phyloP scores from a whole-genome alignment of 148 eudicot genomes.

The Silene conica region DNA sequence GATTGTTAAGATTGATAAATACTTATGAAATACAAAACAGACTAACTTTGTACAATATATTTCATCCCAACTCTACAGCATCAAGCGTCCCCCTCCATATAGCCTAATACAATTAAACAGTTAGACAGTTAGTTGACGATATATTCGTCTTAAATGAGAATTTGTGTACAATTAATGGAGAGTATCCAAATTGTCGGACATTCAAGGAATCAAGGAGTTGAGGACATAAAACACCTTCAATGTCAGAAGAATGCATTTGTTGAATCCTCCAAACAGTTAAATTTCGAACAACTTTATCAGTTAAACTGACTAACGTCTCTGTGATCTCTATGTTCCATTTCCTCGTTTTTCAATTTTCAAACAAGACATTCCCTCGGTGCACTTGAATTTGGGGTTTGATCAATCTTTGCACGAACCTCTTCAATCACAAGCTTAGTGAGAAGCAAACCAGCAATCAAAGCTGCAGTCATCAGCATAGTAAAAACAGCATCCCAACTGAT shows the following conservation, averaged over 20 bases:
- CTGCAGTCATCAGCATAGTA: conserved; percentile 77
- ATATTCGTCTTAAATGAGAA: no score
- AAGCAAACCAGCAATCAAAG: conserved; percentile 73
- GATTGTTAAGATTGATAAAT: background rate
- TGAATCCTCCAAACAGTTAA: background rate
- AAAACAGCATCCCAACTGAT: conserved; percentile 79
- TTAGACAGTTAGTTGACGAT: background rate
- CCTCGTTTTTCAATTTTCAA: conserved; percentile 20
- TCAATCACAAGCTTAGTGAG: conserved; percentile 70
- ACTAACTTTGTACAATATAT: background rate
- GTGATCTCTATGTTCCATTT: background rate
- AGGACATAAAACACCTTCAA: background rate
- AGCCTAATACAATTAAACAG: background rate
- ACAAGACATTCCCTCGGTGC: conserved; percentile 31
- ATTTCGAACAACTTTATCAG: background rate
- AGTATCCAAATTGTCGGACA: no score
- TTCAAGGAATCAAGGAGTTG: no score
- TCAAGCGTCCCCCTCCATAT: conserved; percentile 16
- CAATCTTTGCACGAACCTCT: conserved; percentile 55
- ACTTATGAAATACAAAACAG: background rate
- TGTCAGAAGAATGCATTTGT: background rate
- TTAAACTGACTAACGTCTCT: background rate
- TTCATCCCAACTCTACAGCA: background rate
- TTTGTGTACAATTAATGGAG: conserved; percentile 15
- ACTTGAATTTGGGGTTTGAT: conserved; percentile 30